Evolutionary conservation across 108 stramenopile genomes (phyloP).

Genomic region (Cyclotella distinguenda): DNA sequence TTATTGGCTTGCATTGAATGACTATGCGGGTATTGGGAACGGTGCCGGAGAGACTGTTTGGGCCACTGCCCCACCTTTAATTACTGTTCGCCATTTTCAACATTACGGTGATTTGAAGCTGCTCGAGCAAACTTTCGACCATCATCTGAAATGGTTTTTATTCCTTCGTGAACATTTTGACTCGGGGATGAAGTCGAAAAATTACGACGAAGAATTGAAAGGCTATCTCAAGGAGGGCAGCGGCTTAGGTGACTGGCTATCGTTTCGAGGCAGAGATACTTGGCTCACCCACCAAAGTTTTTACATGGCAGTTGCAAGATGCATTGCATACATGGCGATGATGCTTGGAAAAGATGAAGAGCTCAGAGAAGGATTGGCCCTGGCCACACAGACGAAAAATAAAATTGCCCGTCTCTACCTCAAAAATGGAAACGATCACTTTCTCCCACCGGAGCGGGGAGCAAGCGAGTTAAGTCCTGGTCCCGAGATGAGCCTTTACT

Average conservation of each 20-base stretch:
- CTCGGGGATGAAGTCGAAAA: slow-evolving; percentile 31
- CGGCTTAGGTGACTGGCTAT: slow-evolving; percentile 47
- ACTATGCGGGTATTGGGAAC: slow-evolving; percentile 34
- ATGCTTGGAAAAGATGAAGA: slow-evolving; percentile 10
- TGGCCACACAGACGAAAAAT: slow-evolving; percentile 18
- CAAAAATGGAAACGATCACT: slow-evolving; percentile 30
- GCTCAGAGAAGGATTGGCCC: slow-evolving; percentile 5
- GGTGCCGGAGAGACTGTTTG: slow-evolving; percentile 42
- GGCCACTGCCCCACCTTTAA: slow-evolving; percentile 38
- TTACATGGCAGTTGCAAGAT: slow-evolving; percentile 47
- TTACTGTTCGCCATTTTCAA: slow-evolving; percentile 39
- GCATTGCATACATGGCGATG: slow-evolving; percentile 42
- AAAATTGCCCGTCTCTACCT: slow-evolving; percentile 38
- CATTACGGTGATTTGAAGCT: slow-evolving; percentile 46
- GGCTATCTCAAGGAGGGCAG: slow-evolving; percentile 38
- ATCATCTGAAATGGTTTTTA: slow-evolving; percentile 35
- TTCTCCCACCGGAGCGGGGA: slow-evolving; percentile 27
- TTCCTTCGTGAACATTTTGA: slow-evolving; percentile 44
- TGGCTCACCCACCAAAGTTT: slow-evolving; percentile 48
- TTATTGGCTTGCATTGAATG: slow-evolving; percentile 43
- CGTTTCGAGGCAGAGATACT: slow-evolving; percentile 38
- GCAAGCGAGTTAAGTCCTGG: slow-evolving; percentile 29
- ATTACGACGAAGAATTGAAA: slow-evolving; percentile 35
- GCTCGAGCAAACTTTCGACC: slow-evolving; percentile 22
- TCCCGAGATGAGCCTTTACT: slow-evolving; percentile 41